Evolutionary conservation across 78 protist species (phyloP).

Genomic region (Tieghemostelium lacteum): DNA sequence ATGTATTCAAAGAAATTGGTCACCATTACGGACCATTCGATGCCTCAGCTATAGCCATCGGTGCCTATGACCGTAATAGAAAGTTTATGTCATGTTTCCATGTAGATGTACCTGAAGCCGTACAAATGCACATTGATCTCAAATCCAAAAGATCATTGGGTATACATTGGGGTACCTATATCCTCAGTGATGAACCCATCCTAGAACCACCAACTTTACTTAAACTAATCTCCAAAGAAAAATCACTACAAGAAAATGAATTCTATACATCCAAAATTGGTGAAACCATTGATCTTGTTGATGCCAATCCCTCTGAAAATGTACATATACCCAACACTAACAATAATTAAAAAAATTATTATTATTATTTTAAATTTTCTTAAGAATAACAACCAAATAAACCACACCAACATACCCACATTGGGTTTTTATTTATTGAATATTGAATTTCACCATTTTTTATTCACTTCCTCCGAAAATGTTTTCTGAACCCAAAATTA

Average conservation of each 20-base stretch:
- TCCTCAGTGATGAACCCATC: slow-evolving; percentile 36
- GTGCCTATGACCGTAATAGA: slow-evolving; percentile 74
- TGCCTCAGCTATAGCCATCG: slow-evolving; percentile 44
- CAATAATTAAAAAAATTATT: too few relatives aligned
- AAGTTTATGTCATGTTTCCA: slow-evolving; percentile 37
- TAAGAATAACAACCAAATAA: too few relatives aligned
- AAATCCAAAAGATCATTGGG: slow-evolving; percentile 29
- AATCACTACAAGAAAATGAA: slow-evolving; percentile 17
- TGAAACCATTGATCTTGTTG: too few relatives aligned
- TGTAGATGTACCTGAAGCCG: slow-evolving; percentile 65
- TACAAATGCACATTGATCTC: slow-evolving; percentile 41
- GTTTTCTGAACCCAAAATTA: too few relatives aligned
- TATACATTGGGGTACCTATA: slow-evolving; percentile 77
- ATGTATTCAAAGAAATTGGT: slow-evolving; percentile 68
- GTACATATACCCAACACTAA: too few relatives aligned
- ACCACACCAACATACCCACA: too few relatives aligned
- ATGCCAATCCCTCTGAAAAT: too few relatives aligned
- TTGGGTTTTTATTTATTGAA: too few relatives aligned
- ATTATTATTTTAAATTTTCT: not conserved
- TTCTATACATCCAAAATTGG: slow-evolving; percentile 42
- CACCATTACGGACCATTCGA: slow-evolving; percentile 75
- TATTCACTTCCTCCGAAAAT: too few relatives aligned
- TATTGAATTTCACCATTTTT: too few relatives aligned
- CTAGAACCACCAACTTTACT: slow-evolving; percentile 26
- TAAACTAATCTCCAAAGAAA: not conserved